Evolutionary conservation across 176 grass and related monocot genomes (phyloP).

Genomic region (Phyllostachys edulis): DNA sequence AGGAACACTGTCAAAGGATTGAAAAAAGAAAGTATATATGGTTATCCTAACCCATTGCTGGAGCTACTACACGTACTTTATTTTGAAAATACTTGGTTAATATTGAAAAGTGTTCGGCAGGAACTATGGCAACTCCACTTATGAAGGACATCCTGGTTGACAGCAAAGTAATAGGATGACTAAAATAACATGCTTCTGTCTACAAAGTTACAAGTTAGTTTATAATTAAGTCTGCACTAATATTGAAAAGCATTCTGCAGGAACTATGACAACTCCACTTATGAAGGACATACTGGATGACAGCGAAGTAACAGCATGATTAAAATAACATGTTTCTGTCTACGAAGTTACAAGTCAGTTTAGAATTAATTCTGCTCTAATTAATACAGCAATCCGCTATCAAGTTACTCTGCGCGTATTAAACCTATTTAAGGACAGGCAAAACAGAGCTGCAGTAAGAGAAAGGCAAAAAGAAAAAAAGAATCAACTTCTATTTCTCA

Average conservation of each 20-base stretch:
- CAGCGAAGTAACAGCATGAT: neutral
- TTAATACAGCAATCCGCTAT: neutral
- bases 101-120: neutral
- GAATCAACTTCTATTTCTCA: neutral
- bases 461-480: neutral
- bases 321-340: slow-evolving; percentile 4
- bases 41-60: slow-evolving; percentile 10
- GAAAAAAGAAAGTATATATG: neutral
- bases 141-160: neutral
- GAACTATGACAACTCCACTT: slow-evolving; percentile 11
- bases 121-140: slow-evolving; percentile 7
- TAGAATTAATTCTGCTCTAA: neutral
- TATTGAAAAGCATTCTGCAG: slow-evolving; percentile 4
- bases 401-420: neutral
- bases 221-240: neutral
- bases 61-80: neutral
- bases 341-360: slow-evolving; percentile 17
- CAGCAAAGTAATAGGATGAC: slow-evolving; percentile 1
- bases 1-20: slow-evolving; percentile 36
- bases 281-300: slow-evolving; percentile 2
- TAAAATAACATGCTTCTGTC: slow-evolving; percentile 14
- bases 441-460: neutral
- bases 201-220: slow-evolving; percentile 15
- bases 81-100: slow-evolving; percentile 11
- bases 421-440: slow-evolving; percentile 4